Evolutionary conservation across 2,329 filamentous ascomycete genomes (phyloP).

Genomic region (Xylaria sp.): DNA sequence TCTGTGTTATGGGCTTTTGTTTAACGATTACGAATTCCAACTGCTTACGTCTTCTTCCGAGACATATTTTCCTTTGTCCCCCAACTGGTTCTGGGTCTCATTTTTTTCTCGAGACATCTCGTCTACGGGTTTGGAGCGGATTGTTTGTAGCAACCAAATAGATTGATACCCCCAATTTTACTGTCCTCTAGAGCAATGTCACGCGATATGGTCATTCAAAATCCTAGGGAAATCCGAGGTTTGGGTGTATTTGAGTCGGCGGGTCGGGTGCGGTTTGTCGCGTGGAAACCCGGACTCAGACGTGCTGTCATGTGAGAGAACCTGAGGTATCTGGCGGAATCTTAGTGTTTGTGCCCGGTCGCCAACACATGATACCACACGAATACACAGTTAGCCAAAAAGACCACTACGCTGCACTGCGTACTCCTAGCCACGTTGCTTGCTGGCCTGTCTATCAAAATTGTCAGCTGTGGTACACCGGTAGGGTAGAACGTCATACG

Average conservation of each 20-base stretch:
- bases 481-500: no score
- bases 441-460: no score
- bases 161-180: background rate
- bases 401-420: no score
- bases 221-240: background rate
- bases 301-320: conserved; percentile 10
- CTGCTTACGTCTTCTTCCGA: background rate
- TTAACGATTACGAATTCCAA: background rate
- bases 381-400: background rate
- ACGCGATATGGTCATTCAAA: background rate
- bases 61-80: background rate
- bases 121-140: conserved; percentile 4
- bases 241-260: background rate
- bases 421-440: no score
- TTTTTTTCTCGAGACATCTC: background rate
- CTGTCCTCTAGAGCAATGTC: background rate
- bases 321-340: conserved; percentile 1
- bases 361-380: conserved; percentile 9
- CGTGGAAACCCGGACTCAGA: conserved; percentile 6
- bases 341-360: background rate
- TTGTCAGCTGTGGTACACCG: no score
- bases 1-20: background rate
- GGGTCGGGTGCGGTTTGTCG: conserved; percentile 5
- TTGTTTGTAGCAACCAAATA: conserved; percentile 1
- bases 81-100: background rate